A percentile compares a stretch with the other conserved stretches of the same genome.
phyloP scores from a whole-genome alignment of 352 stramenopile species.

The Albugo candida region DNA sequence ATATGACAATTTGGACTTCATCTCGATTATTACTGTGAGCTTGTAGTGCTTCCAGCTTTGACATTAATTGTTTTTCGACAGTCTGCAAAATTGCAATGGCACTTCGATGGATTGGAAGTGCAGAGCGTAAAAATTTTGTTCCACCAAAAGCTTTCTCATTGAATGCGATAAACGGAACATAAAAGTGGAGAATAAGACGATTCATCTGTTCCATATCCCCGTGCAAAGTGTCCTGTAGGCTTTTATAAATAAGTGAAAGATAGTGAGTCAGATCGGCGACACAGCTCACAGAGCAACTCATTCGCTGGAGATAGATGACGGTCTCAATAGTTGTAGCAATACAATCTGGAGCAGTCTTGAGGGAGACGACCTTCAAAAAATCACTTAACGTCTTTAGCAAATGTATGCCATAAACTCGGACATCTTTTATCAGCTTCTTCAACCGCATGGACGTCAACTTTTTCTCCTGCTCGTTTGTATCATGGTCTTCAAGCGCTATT shows the following conservation, averaged over 20 bases:
- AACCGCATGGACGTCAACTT: slow-evolving; percentile 5
- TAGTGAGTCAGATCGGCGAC: neutral
- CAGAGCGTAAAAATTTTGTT: too few relatives aligned
- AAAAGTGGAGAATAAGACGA: slow-evolving; percentile 44
- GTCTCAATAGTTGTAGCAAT: slow-evolving; percentile 56
- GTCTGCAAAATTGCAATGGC: too few relatives aligned
- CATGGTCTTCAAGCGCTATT: slow-evolving; percentile 1
- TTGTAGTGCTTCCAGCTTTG: slow-evolving; percentile 2
- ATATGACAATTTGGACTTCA: slow-evolving; percentile 15
- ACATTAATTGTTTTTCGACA: too few relatives aligned
- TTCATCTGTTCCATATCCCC: slow-evolving; percentile 31
- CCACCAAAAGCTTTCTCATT: slow-evolving; percentile 16
- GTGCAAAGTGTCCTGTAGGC: slow-evolving; percentile 13
- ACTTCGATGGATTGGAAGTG: too few relatives aligned
- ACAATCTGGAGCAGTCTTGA: slow-evolving; percentile 46
- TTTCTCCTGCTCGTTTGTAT: neutral
- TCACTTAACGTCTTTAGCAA: slow-evolving; percentile 32
- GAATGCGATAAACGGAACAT: slow-evolving; percentile 43
- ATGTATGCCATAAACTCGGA: slow-evolving; percentile 15
- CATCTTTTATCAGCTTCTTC: slow-evolving; percentile 21
- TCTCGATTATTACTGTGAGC: slow-evolving; percentile 12
- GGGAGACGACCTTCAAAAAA: slow-evolving; percentile 37
- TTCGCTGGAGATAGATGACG: slow-evolving; percentile 37
- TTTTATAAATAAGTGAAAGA: slow-evolving; percentile 12
- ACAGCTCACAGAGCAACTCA: slow-evolving; percentile 8